phyloP scores from a whole-genome alignment of 331 rosid genomes.

The Pyracantha coccinea region DNA sequence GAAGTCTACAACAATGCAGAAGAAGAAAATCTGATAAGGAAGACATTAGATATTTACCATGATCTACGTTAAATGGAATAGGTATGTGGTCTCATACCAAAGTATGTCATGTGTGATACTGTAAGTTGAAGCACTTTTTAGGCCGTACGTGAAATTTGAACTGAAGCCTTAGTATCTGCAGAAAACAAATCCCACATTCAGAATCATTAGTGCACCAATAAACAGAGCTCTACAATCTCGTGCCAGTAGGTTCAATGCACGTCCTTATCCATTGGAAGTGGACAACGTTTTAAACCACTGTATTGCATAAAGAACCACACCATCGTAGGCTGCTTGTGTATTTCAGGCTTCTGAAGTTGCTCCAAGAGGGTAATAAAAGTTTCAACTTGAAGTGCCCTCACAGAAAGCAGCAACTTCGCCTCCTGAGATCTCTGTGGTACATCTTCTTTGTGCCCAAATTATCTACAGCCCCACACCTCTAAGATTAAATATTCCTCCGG shows the following conservation, averaged over 20 bases:
- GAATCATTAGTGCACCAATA: background rate
- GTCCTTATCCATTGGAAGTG: background rate
- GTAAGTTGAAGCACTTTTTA: background rate
- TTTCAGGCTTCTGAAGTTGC: background rate
- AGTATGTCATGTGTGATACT: background rate
- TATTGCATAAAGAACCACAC: background rate
- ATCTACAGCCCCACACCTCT: background rate
- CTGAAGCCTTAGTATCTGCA: background rate
- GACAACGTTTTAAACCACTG: background rate
- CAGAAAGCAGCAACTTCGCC: background rate
- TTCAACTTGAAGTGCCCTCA: background rate
- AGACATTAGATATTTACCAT: background rate
- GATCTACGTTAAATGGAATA: background rate
- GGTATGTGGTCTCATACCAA: background rate
- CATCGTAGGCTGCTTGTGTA: background rate
- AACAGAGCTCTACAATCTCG: background rate
- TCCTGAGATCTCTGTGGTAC: background rate
- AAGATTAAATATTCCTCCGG: constrained; percentile 8
- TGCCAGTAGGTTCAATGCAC: background rate
- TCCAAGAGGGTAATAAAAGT: background rate
- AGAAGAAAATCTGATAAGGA: background rate
- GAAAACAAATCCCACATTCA: background rate
- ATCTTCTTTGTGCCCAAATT: background rate
- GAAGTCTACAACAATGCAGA: background rate
- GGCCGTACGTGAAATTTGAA: background rate